Conservation (phyloP, 2,329 filamentous ascomycete genomes). For the Talaromyces sp. region DNA sequence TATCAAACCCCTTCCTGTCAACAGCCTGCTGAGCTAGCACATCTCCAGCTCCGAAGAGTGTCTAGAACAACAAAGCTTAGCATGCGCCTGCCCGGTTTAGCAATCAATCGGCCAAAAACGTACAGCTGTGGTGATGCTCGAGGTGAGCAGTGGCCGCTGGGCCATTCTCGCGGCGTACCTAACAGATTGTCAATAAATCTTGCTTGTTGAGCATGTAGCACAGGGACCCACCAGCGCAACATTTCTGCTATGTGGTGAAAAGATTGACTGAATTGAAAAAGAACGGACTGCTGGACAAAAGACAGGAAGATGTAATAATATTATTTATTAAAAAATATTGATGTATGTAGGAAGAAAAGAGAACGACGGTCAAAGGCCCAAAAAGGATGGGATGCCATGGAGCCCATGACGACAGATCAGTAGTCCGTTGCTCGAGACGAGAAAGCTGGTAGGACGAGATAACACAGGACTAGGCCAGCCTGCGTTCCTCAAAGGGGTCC, state of each 20-base stretch:
- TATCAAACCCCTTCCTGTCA: slow-evolving; percentile 69
- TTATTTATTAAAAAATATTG: background rate
- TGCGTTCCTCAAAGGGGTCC: background rate
- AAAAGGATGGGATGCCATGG: background rate
- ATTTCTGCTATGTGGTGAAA: slow-evolving; percentile 19
- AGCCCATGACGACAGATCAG: slow-evolving; percentile 12
- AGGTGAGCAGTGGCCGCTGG: slow-evolving; percentile 77
- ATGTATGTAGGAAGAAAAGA: background rate
- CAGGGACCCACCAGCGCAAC: slow-evolving; percentile 32
- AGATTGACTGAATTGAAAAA: background rate
- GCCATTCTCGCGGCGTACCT: slow-evolving; percentile 85
- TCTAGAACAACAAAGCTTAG: slow-evolving; percentile 33
- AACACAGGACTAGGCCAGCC: background rate
- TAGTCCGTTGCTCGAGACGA: background rate
- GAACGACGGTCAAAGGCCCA: background rate
- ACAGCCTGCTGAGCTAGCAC: slow-evolving; percentile 85
- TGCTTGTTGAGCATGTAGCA: background rate
- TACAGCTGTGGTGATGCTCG: slow-evolving; percentile 79
- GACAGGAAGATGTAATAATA: background rate
- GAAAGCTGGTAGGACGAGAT: background rate
- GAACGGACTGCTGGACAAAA: background rate
- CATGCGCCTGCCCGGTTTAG: background rate
- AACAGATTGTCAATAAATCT: slow-evolving; percentile 4
- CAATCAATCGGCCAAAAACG: slow-evolving; percentile 15
- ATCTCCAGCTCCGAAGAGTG: slow-evolving; percentile 91